Base-by-base conservation (phyloP, 768 basidiomycete species). In the Tricholoma terreum region DNA sequence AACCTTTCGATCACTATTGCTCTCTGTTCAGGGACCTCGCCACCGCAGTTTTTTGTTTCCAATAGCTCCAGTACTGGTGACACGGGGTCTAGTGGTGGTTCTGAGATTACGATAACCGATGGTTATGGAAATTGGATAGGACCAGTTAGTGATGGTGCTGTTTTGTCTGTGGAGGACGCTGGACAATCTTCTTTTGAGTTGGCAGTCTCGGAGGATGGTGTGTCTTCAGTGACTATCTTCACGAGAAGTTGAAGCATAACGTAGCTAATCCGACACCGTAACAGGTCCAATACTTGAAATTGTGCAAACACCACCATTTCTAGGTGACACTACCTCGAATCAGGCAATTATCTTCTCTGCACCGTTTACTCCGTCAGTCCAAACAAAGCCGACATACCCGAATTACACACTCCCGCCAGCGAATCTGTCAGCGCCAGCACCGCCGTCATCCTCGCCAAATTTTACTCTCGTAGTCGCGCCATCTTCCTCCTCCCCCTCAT, bases 271-370 rank as follows among this genome's bases (percentile, higher is more conserved):
- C 19, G 31, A 38, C 10, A 12, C n/a, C 15, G 10, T 34, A 52
- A 40, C 14, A 86, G 84, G 61, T 10, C 76, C 82, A 15, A 70
- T 86, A 49, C 85, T 86, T 61, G 65, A 77, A 57, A 55, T 70
- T 5, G 64, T 82, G 10, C 55, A 69, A 15, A 62, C 63, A 9
- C 64, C 79, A 0, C 89, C 89, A 1, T 69, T 88, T 6, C 71
- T 92, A 1, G 89, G 87, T 2, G 91, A 93, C 67, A 84, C 88
- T 1, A 89, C 90, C 1, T 73, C 84, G 6, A 89, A 84, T 51
- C 84, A 89, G 66, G 89, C 83, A 0, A 69, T 93, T 27, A 63
- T 92, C 10, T 90, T 89, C 69, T 92, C 91, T 0, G 80, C 82
- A 7, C 70, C 80, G 0, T 84, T 84, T 58, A 62, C 72, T 6